Base-by-base conservation (phyloP, 352 stramenopile species). In the Globisporangium parvum region DNA sequence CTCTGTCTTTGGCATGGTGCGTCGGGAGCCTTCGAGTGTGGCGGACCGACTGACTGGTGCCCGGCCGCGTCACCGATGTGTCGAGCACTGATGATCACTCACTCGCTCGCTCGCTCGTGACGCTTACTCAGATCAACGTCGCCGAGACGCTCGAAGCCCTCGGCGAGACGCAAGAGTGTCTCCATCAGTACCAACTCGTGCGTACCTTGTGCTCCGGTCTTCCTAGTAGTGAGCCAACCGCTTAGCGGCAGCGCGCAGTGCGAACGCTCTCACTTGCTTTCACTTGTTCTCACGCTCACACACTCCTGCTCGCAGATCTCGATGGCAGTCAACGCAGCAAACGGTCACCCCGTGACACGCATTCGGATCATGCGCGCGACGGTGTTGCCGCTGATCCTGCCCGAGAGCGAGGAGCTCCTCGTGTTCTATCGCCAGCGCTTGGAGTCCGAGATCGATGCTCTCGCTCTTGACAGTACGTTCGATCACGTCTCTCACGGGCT, bases 321-420 rank as follows among this genome's bases (percentile, higher is more conserved):
- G 10, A 47, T 47, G 41, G 20, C 41, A 10, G 20, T 47, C 17
- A 47, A 23, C 18, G 20, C 49, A 6, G 60, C 75, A 24, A 28
- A 61, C 20, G 59, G 61, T 23, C 45, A 66, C 11, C 70, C 59
- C 46, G 60, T 57, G 20, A 77, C 73, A 21, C 66, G 71, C 41
- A 67, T 77, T 14, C 75, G 70, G 59, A 59, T 89, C 11, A 85
- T 87, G 77, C 74, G 69, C 56, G 71, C 75, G 6, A 88, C 75
- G 0, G 78, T 90, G 15, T 48, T 90, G 18, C 82, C 79, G 40
- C 72, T 76, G 21, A 75, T 90, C 35, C 63, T 92, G 2, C 82
- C 81, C 2, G 63, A 56, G 21, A 74, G 63, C 3, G 68, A 88
- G 50, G 60, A 69, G 21, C 60, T 79, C 17, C 85, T 91, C 24